phyloP scores from a whole-genome alignment of 148 eudicot species.

The Rhododendron ferrugineum region DNA sequence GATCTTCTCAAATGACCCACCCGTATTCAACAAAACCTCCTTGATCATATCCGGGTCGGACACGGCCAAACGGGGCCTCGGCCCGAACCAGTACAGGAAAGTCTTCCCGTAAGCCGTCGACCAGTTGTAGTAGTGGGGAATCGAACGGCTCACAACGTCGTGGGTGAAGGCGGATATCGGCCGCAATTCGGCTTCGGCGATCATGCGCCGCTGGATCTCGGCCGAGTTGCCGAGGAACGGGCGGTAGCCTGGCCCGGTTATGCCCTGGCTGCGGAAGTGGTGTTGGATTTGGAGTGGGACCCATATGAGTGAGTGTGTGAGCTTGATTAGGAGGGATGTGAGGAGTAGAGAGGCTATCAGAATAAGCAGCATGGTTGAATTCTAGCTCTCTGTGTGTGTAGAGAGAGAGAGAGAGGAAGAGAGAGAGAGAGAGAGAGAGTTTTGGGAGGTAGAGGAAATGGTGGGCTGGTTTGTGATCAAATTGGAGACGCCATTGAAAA shows the following conservation, averaged over 20 bases:
- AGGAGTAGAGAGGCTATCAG: not conserved
- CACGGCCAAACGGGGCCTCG: slow-evolving; percentile 50
- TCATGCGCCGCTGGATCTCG: slow-evolving; percentile 44
- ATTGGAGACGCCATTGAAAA: not conserved
- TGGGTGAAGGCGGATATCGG: slow-evolving; percentile 35
- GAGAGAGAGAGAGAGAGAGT: not conserved
- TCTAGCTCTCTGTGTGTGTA: not conserved
- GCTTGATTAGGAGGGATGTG: slow-evolving; percentile 18
- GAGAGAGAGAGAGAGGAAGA: not conserved
- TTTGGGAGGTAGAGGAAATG: not conserved
- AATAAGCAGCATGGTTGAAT: slow-evolving; percentile 13
- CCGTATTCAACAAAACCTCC: slow-evolving; percentile 41
- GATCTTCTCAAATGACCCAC: slow-evolving; percentile 35
- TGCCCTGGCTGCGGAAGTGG: slow-evolving; percentile 49
- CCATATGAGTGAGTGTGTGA: slow-evolving; percentile 37
- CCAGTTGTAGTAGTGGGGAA: slow-evolving; percentile 63
- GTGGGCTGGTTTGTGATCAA: not conserved
- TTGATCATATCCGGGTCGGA: slow-evolving; percentile 59
- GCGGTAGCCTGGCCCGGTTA: slow-evolving; percentile 56
- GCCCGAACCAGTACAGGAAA: slow-evolving; percentile 74
- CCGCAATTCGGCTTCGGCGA: slow-evolving; percentile 43
- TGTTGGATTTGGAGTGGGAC: slow-evolving; percentile 42
- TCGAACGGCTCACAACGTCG: slow-evolving; percentile 38
- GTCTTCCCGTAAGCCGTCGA: slow-evolving; percentile 52
- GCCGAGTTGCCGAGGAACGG: slow-evolving; percentile 56